Evolutionary conservation across 441 rosid genomes (phyloP), one percentile per base, ranked within the genome.

Genomic region (Gossypium davidsonii): DNA sequence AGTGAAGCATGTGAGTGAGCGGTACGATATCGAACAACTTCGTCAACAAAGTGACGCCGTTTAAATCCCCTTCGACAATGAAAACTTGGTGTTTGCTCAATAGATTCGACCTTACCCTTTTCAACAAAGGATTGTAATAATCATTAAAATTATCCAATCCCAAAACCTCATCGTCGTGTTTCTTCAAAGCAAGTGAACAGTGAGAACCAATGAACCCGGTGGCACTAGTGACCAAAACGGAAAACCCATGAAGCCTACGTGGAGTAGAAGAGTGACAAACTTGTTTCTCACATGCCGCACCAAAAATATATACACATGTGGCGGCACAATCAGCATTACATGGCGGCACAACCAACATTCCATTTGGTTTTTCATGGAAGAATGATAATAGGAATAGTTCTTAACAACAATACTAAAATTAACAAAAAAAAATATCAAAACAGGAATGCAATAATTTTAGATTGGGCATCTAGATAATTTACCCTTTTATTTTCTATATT

Each of bases 1-100:
- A 77, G 74, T 86, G 92, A 58, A 88, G 89, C 17, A 88, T 71
- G 74, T 88, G 92, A 15, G 89, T 80, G 78, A 88, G 83, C 0
- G 88, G 86, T 1, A 86, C 86, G 5, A 88, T 86, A 48, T 88
- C 90, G 65, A 85, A 88, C 1, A 88, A 81, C 79, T 88, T 88
- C 1, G 80, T 56, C 0, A 88, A 64, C 79, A 88, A 76, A 2
- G 68, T 73, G 0, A 49, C 79, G 20, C 85, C 87, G 63, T 88
- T 86, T 1, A 88, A 26, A 73, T 88, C 92, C 0, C 87, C 89
- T 72, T 88, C 84, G 2, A 82, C 85, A n/a, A 85, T 77, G 67
- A 85, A 82, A 3, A 88, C 67, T 52, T 83, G 80, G 67, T 83
- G 90, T 70, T 81, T 83, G 2, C 28, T 61, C 2, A 86, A 65